phyloP scores from a whole-genome alignment of 352 stramenopile genomes.

The Albugo candida region DNA sequence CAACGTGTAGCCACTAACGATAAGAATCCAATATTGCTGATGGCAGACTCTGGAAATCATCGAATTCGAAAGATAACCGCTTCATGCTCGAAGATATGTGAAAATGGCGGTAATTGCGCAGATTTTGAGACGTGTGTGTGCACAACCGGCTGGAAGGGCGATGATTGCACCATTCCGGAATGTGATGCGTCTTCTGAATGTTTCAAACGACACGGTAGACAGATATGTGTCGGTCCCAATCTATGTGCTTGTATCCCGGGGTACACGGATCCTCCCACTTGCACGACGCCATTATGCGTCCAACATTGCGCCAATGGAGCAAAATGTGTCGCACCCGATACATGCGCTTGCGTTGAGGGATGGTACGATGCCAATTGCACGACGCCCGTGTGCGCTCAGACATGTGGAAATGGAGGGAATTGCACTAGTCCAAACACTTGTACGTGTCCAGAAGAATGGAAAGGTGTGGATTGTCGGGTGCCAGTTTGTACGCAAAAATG shows the following conservation, averaged over 20 bases:
- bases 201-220: slow-evolving; percentile 18
- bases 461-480: slow-evolving; percentile 80
- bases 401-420: slow-evolving; percentile 91
- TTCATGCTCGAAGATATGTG: slow-evolving; percentile 83
- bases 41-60: slow-evolving; percentile 89
- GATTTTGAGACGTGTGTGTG: slow-evolving; percentile 79
- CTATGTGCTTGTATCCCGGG: slow-evolving; percentile 85
- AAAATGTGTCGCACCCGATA: slow-evolving; percentile 81
- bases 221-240: slow-evolving; percentile 85
- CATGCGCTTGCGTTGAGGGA: slow-evolving; percentile 73
- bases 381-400: slow-evolving; percentile 88
- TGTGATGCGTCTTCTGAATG: slow-evolving; percentile 13
- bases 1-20: slow-evolving; percentile 33
- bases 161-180: slow-evolving; percentile 74
- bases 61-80: slow-evolving; percentile 81
- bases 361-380: slow-evolving; percentile 96
- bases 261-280: slow-evolving; percentile 57
- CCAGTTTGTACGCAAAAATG: slow-evolving; percentile 82
- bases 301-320: slow-evolving; percentile 82
- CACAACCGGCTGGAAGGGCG: slow-evolving; percentile 68
- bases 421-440: slow-evolving; percentile 85
- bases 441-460: slow-evolving; percentile 76
- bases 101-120: slow-evolving; percentile 86
- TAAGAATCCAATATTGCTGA: slow-evolving; percentile 47
- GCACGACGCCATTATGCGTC: slow-evolving; percentile 64